Percentiles rank a stretch among this genome's conserved stretches.
phyloP scores from a whole-genome alignment of 116 monocot genomes.

The Posidonia oceanica region DNA sequence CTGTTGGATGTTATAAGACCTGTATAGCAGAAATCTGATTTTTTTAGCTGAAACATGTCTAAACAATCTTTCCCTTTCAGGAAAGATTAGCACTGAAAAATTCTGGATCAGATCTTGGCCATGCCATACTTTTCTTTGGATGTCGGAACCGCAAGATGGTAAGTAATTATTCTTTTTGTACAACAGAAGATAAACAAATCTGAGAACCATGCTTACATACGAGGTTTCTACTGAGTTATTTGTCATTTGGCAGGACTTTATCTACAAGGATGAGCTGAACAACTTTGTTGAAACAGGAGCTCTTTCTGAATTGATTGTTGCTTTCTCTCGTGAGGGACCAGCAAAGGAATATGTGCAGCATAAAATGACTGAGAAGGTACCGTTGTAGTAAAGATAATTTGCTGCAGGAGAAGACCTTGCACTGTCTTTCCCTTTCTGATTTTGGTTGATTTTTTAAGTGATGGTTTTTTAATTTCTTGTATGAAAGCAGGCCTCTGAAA shows the following conservation, averaged over 20 bases:
- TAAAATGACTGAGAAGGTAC: conserved; percentile 51
- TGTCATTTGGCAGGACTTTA: conserved; percentile 34
- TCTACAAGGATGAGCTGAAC: conserved; percentile 56
- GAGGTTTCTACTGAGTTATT: neutral
- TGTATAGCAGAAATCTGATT: neutral
- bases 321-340: conserved; percentile 59
- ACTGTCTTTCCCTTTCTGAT: neutral
- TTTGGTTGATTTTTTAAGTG: neutral
- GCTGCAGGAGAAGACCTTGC: neutral
- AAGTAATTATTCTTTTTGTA: neutral
- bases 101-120: conserved; percentile 56
- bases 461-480: neutral
- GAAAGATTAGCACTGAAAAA: conserved; percentile 65
- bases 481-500: conserved; percentile 10
- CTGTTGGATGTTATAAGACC: neutral
- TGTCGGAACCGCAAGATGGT: conserved; percentile 85
- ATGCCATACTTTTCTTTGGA: conserved; percentile 72
- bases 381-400: neutral
- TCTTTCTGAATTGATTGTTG: conserved; percentile 49
- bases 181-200: neutral
- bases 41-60: neutral
- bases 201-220: neutral
- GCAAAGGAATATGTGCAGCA: conserved; percentile 64
- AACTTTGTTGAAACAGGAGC: conserved; percentile 38
- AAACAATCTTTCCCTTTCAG: conserved; percentile 19